Percentiles rank a stretch among this genome's conserved stretches.
Conservation (phyloP, 2,329 filamentous ascomycete species). For the Calonectria ilicicola region DNA sequence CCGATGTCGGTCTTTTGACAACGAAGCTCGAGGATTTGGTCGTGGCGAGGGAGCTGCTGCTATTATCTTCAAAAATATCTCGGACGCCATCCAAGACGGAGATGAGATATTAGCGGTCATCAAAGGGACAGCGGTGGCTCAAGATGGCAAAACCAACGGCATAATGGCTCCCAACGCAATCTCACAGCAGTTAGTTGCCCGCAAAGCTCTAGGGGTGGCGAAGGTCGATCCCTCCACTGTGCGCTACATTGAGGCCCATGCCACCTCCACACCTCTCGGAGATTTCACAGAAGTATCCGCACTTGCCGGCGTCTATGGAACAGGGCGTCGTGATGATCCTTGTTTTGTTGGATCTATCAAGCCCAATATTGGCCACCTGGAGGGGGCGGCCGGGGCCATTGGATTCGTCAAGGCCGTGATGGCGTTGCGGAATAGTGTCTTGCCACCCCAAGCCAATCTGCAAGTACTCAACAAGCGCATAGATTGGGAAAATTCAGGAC, state of each 20-base stretch:
- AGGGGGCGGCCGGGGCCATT: background rate
- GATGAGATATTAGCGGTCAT: slow-evolving; percentile 52
- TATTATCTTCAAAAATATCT: slow-evolving; percentile 57
- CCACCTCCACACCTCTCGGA: slow-evolving; percentile 87
- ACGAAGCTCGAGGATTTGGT: slow-evolving; percentile 31
- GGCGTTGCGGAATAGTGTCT: background rate
- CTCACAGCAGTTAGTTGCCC: slow-evolving; percentile 53
- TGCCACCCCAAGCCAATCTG: background rate
- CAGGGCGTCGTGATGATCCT: background rate
- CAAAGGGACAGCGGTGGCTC: slow-evolving; percentile 47
- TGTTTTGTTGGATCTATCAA: background rate
- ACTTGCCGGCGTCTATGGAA: background rate
- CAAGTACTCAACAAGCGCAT: background rate
- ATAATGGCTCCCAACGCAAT: slow-evolving; percentile 53
- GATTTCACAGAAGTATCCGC: slow-evolving; percentile 73
- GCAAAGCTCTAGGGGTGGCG: slow-evolving; percentile 19
- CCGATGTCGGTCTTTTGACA: slow-evolving; percentile 51
- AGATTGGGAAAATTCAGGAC: background rate
- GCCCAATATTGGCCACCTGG: background rate
- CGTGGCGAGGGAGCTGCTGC: slow-evolving; percentile 32
- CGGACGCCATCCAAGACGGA: slow-evolving; percentile 55
- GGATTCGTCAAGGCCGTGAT: background rate
- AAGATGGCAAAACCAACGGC: slow-evolving; percentile 55
- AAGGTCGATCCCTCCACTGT: slow-evolving; percentile 22
- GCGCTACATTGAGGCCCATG: slow-evolving; percentile 89